phyloP scores from a whole-genome alignment of 139 green algal species.

The Chlorella sp. region DNA sequence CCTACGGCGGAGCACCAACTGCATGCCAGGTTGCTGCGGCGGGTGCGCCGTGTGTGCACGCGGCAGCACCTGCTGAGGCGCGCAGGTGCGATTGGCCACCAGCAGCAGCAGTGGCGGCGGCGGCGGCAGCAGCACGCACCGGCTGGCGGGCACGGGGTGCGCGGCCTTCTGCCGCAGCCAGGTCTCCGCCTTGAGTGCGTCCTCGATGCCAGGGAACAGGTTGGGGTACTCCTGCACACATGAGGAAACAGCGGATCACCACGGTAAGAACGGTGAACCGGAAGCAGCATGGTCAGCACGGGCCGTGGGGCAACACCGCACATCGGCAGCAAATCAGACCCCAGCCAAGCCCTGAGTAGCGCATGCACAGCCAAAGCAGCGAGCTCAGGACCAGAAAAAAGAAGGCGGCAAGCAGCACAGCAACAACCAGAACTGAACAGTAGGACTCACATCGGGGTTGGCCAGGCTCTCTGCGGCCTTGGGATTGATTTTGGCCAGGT shows the following conservation, averaged over 20 bases:
- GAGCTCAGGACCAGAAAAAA: too few species aligned
- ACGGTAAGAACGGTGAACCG: too few species aligned
- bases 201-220: constrained; percentile 94
- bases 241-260: background rate
- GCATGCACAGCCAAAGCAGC: too few species aligned
- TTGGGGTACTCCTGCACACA: constrained; percentile 87
- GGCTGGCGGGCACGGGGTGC: background rate
- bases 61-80: background rate
- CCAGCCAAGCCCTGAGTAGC: too few species aligned
- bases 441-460: constrained; percentile 72
- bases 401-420: background rate
- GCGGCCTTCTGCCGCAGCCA: constrained; percentile 32
- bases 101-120: background rate
- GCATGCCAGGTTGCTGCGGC: too few species aligned
- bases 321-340: too few species aligned
- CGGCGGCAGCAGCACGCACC: background rate
- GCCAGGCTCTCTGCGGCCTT: constrained; percentile 97
- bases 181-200: constrained; percentile 77
- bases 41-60: too few species aligned
- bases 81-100: background rate
- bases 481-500: constrained; percentile 94
- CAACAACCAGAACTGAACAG: too few species aligned
- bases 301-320: too few species aligned
- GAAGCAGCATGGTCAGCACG: too few species aligned
- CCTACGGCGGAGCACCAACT: too few species aligned